A percentile compares a stretch with the other conserved stretches of the same genome.
Evolutionary conservation across 2,329 filamentous ascomycete genomes (phyloP).

Genomic region (Colletotrichum echinochloae): DNA sequence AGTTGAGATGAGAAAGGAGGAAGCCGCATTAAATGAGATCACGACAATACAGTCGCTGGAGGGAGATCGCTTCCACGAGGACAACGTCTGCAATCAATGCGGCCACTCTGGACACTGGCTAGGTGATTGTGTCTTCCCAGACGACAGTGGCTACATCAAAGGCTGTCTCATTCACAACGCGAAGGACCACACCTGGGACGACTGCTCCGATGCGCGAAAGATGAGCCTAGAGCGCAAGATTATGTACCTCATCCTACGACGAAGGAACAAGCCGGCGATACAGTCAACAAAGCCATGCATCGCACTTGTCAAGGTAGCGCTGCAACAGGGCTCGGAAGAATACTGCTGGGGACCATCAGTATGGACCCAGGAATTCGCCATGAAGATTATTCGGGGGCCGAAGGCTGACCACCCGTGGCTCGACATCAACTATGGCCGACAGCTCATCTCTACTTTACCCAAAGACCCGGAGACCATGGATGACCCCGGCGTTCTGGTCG

Average conservation of each 20-base stretch:
- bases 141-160: conserved; percentile 7
- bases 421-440: not conserved
- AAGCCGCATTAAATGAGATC: not conserved
- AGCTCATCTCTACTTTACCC: not conserved
- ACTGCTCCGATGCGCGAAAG: not conserved
- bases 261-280: conserved; percentile 11
- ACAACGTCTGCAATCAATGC: conserved; percentile 4
- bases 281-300: conserved; percentile 1
- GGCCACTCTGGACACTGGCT: conserved; percentile 5
- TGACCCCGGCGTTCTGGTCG: not conserved
- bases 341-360: conserved; percentile 4
- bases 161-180: conserved; percentile 14
- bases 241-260: not conserved
- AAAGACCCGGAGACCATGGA: conserved; percentile 6
- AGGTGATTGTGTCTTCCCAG: conserved; percentile 8
- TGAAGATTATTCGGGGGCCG: not conserved
- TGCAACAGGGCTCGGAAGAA: not conserved
- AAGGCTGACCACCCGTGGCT: not conserved
- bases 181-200: conserved; percentile 4
- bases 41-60: not conserved
- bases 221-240: conserved; percentile 8
- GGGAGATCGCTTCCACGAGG: not conserved
- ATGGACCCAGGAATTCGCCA: conserved; percentile 4
- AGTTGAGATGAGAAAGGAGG: conserved; percentile 5
- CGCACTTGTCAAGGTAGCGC: not conserved